Conservation (phyloP, 1,284 basidiomycete species). For the Melampsora larici-populina region DNA sequence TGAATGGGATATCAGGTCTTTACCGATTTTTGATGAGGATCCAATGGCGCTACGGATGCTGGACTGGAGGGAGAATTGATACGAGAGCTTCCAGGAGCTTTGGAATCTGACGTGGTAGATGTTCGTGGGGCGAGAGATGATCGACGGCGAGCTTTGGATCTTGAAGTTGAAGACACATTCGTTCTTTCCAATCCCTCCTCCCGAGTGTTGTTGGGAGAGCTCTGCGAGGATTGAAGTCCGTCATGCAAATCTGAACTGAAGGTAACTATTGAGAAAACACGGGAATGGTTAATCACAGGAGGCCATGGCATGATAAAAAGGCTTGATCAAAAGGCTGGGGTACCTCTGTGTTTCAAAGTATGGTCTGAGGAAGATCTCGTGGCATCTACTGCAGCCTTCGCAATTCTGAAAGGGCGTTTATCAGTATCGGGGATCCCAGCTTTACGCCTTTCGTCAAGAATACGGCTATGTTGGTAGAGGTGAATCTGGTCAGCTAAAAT, state of each 20-base stretch:
- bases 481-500: background rate
- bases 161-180: background rate
- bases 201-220: background rate
- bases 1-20: background rate
- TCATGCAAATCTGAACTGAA: background rate
- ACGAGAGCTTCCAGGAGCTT: too few relatives aligned
- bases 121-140: background rate
- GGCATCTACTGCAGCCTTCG: constrained; percentile 46
- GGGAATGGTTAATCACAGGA: background rate
- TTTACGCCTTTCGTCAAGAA: constrained; percentile 46
- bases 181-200: background rate
- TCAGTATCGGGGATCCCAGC: constrained; percentile 49
- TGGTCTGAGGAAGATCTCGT: constrained; percentile 4
- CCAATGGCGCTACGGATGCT: background rate
- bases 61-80: background rate
- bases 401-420: constrained; percentile 46
- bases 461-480: constrained; percentile 15
- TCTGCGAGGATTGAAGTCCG: background rate
- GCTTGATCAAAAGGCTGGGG: too few relatives aligned
- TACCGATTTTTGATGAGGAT: background rate
- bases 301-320: too few relatives aligned
- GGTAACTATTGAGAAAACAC: background rate
- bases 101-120: too few relatives aligned
- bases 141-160: background rate
- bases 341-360: background rate